A percentile compares a stretch with the other conserved stretches of the same genome.
Conservation (phyloP, 192 early-diverging fungal species). For the Mortierella claussenii region DNA sequence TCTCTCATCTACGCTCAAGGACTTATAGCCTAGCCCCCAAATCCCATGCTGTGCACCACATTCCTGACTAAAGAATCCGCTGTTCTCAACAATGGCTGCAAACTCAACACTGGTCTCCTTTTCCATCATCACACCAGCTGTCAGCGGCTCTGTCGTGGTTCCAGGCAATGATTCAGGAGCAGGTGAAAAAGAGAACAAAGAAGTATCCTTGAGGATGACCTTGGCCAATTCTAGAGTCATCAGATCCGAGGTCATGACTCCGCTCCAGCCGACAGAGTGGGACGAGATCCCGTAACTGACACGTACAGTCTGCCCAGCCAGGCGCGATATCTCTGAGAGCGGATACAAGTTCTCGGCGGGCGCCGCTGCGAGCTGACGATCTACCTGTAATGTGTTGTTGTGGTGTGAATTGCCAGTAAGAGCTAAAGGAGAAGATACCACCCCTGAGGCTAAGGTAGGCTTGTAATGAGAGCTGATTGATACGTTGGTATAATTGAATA, state of each 20-base stretch:
- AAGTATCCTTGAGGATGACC: background rate
- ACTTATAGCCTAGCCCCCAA: slow-evolving; percentile 37
- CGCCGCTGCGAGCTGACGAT: slow-evolving; percentile 10
- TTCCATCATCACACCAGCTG: slow-evolving; percentile 23
- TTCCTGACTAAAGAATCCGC: slow-evolving; percentile 36
- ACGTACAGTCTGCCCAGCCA: slow-evolving; percentile 16
- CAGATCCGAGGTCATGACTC: slow-evolving; percentile 46
- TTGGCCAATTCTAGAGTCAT: slow-evolving; percentile 46
- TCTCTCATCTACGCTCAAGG: slow-evolving; percentile 28
- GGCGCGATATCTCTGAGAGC: slow-evolving; percentile 7
- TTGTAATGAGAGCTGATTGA: no score
- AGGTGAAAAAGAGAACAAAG: background rate
- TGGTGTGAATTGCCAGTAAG: no score
- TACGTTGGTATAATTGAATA: no score
- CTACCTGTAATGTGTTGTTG: background rate
- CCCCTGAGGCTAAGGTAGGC: no score
- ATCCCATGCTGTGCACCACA: slow-evolving; percentile 48
- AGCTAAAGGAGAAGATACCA: no score
- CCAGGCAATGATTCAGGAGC: background rate
- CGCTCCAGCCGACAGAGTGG: slow-evolving; percentile 47
- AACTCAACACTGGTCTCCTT: slow-evolving; percentile 49
- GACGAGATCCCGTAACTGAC: slow-evolving; percentile 49
- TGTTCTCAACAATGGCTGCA: slow-evolving; percentile 43
- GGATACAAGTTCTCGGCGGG: slow-evolving; percentile 41
- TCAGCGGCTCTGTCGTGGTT: background rate